A percentile compares a stretch with the other conserved stretches of the same genome.
Conservation (phyloP, 768 basidiomycete genomes). For the Fibroporia radiculosa region DNA sequence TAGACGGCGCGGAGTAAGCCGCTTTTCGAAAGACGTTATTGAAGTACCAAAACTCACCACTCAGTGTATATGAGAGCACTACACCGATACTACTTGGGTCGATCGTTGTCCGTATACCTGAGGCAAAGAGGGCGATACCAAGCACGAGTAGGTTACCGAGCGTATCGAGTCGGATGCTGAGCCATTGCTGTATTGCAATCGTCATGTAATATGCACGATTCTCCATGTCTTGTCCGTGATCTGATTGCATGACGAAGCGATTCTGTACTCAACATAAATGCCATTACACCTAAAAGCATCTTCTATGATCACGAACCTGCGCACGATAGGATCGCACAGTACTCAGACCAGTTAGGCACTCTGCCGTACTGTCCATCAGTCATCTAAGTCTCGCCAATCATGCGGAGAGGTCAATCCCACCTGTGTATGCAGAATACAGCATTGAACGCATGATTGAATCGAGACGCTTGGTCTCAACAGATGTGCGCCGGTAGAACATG, state of each 20-base stretch:
- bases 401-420: constrained; percentile 21
- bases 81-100: constrained; percentile 53
- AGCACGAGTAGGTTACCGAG: constrained; percentile 62
- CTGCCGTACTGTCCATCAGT: constrained; percentile 24
- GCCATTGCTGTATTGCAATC: constrained; percentile 58
- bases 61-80: constrained; percentile 25
- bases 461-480: constrained; percentile 57
- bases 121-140: constrained; percentile 64
- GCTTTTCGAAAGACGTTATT: not conserved
- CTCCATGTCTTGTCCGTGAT: constrained; percentile 48
- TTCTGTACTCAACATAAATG: constrained; percentile 21
- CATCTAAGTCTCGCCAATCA: not conserved
- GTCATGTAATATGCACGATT: constrained; percentile 62
- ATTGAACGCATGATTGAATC: constrained; percentile 55
- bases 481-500: constrained; percentile 50
- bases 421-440: constrained; percentile 51
- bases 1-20: no score
- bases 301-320: constrained; percentile 30
- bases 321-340: constrained; percentile 55
- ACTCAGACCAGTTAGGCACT: constrained; percentile 54
- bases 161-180: constrained; percentile 55
- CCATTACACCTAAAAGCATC: not conserved
- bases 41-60: constrained; percentile 30
- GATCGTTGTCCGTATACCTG: constrained; percentile 46
- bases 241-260: constrained; percentile 43